Evolutionary conservation across 441 rosid species (phyloP).

Genomic region (Aquilaria agallochum): DNA sequence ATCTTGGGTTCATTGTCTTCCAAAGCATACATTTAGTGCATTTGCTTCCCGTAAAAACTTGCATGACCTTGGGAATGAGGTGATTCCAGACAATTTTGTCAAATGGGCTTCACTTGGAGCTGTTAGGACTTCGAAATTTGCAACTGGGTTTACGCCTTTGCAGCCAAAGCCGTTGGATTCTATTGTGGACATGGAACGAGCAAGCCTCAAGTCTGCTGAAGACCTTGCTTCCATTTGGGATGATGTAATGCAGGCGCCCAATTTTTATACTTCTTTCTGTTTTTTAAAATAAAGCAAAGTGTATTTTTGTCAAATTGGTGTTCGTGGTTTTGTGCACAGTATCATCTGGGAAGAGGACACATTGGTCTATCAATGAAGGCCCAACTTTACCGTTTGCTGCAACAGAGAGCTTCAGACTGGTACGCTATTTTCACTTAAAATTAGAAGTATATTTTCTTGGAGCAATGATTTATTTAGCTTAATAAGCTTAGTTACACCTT

Average conservation of each 20-base stretch:
- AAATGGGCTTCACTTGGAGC: slow-evolving; percentile 67
- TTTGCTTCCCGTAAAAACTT: slow-evolving; percentile 21
- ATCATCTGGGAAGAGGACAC: slow-evolving; percentile 93
- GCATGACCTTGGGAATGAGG: slow-evolving; percentile 17
- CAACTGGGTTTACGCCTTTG: slow-evolving; percentile 76
- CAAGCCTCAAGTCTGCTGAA: slow-evolving; percentile 54
- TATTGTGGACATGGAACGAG: slow-evolving; percentile 73
- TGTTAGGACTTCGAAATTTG: slow-evolving; percentile 63
- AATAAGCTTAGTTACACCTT: slow-evolving; percentile 9
- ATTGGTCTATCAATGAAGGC: slow-evolving; percentile 75
- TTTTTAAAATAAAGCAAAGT: background rate
- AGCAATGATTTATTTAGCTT: background rate
- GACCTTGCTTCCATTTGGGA: slow-evolving; percentile 87
- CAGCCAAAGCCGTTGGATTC: slow-evolving; percentile 82
- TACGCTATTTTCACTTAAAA: slow-evolving; percentile 20
- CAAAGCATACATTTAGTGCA: slow-evolving; percentile 28
- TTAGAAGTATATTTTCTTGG: slow-evolving; percentile 10
- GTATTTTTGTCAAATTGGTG: background rate
- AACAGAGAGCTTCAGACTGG: slow-evolving; percentile 85
- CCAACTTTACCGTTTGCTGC: slow-evolving; percentile 61
- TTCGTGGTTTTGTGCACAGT: slow-evolving; percentile 38
- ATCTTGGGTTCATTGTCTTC: slow-evolving; percentile 19
- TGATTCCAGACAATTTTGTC: slow-evolving; percentile 42
- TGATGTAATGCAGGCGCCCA: slow-evolving; percentile 42
- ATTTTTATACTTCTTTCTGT: background rate